Conservation (phyloP, 2,329 filamentous ascomycete species). For the Aspergillus ibericus region DNA sequence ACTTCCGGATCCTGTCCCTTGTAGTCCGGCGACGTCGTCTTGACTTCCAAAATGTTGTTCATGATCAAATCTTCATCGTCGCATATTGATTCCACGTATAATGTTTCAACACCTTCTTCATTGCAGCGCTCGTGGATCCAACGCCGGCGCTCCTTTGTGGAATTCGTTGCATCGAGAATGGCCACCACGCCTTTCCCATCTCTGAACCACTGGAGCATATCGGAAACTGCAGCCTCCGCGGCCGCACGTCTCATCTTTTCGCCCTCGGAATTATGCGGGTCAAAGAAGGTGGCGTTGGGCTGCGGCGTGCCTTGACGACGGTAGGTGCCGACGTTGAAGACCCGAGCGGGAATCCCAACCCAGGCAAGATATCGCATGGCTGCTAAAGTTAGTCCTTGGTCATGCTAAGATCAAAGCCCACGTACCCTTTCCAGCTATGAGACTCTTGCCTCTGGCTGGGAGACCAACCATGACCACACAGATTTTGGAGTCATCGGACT, state of each 20-base stretch:
- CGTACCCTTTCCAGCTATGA: conserved; percentile 94
- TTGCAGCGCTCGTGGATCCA: conserved; percentile 86
- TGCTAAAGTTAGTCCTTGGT: conserved; percentile 36
- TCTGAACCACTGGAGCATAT: conserved; percentile 93
- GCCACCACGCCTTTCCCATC: conserved; percentile 77
- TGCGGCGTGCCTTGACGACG: conserved; percentile 86
- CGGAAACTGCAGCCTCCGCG: conserved; percentile 84
- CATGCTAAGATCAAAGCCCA: conserved; percentile 7
- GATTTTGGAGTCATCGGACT: conserved; percentile 94
- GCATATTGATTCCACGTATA: conserved; percentile 97
- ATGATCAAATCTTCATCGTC: conserved; percentile 95
- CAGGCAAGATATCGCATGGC: conserved; percentile 93
- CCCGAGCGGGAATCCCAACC: conserved; percentile 90
- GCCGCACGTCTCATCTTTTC: conserved; percentile 85
- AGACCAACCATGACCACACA: conserved; percentile 99
- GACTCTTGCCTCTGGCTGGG: conserved; percentile 91
- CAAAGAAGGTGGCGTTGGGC: conserved; percentile 92
- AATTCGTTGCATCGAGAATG: conserved; percentile 96
- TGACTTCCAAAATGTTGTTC: conserved; percentile 97
- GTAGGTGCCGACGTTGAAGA: conserved; percentile 97
- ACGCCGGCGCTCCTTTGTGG: conserved; percentile 80
- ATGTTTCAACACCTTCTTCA: conserved; percentile 76
- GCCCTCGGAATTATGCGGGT: conserved; percentile 83
- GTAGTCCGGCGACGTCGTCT: conserved; percentile 95
- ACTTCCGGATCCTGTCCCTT: conserved; percentile 88